Conservation (phyloP, 257 asterid species). For the Dorcoceras hygrometricum region DNA sequence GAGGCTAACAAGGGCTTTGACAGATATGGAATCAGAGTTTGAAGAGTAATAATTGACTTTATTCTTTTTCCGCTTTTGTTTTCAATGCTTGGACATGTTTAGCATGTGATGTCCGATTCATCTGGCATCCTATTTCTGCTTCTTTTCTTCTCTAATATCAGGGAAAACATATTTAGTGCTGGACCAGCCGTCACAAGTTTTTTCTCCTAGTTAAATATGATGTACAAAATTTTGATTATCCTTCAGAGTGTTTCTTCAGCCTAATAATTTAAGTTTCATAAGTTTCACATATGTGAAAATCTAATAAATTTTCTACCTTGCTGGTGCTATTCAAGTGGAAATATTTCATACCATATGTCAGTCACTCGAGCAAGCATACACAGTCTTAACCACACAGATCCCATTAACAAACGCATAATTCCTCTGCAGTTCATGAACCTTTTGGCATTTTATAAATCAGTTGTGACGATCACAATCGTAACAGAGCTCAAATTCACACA, state of each 20-base stretch:
- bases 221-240: neutral
- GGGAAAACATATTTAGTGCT: neutral
- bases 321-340: neutral
- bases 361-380: neutral
- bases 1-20: conserved; percentile 68
- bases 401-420: neutral
- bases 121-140: neutral
- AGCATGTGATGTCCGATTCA: neutral
- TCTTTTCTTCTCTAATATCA: neutral
- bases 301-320: neutral
- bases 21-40: conserved; percentile 61
- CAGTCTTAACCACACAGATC: neutral
- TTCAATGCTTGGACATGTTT: conserved; percentile 12
- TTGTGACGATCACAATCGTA: no score
- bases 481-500: no score
- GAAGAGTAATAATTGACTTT: conserved; percentile 42
- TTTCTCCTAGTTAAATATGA: neutral
- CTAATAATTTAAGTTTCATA: neutral
- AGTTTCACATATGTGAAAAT: neutral
- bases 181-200: neutral
- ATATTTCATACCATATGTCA: neutral
- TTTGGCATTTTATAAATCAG: neutral
- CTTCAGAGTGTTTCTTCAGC: neutral
- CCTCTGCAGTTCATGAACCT: neutral
- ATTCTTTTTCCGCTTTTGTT: neutral